Percentiles rank a stretch among this genome's conserved stretches.
phyloP scores from a whole-genome alignment of 768 basidiomycete genomes.

The Tricholoma terreum region DNA sequence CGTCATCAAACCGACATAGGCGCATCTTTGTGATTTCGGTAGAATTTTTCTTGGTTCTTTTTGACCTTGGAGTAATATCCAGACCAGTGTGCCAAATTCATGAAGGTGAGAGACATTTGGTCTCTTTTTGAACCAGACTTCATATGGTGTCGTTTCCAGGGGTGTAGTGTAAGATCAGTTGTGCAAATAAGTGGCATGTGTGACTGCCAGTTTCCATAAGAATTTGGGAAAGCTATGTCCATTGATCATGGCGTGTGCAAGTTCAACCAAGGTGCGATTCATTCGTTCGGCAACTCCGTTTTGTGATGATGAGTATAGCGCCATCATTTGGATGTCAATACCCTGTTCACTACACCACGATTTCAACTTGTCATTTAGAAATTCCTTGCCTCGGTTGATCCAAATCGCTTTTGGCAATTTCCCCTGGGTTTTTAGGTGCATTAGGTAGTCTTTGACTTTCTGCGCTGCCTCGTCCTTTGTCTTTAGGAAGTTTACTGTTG shows the following conservation, averaged over 20 bases:
- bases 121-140: conserved; percentile 13
- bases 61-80: conserved; percentile 10
- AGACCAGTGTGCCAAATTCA: conserved; percentile 24
- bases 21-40: not conserved
- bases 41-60: not conserved
- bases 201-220: not conserved
- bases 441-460: not conserved
- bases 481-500: not conserved
- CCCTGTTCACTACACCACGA: conserved; percentile 19
- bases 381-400: not conserved
- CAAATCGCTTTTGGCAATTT: not conserved
- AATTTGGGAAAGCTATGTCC: not conserved
- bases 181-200: not conserved
- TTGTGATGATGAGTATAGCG: conserved; percentile 26
- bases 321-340: conserved; percentile 22
- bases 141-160: conserved; percentile 19
- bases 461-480: not conserved
- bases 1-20: conserved; percentile 2
- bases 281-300: conserved; percentile 32
- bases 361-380: not conserved
- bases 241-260: not conserved
- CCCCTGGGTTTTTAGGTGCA: not conserved
- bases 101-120: conserved; percentile 4
- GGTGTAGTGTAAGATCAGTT: not conserved
- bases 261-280: conserved; percentile 20